Evolutionary conservation across 345 rosid genomes (phyloP).

Genomic region (Arabidopsis suecica): DNA sequence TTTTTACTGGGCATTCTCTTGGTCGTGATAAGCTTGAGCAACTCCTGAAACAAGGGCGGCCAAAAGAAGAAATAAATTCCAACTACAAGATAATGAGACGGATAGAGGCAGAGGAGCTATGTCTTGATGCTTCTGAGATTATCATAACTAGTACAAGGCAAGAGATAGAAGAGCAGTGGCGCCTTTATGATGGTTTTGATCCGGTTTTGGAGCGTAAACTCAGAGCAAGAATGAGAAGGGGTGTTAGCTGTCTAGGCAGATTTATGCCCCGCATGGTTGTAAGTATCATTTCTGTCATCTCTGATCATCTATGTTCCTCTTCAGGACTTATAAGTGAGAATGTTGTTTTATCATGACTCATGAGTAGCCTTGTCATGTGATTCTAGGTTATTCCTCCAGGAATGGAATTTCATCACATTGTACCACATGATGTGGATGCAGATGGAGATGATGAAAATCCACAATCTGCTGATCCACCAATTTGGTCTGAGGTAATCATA

Average conservation of each 20-base stretch:
- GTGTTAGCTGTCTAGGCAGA: conserved; percentile 75
- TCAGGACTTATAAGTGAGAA: conserved; percentile 1
- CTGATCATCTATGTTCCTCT: background rate
- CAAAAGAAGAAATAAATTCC: conserved; percentile 67
- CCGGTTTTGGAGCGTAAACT: conserved; percentile 67
- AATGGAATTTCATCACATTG: conserved; percentile 89
- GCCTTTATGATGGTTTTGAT: conserved; percentile 84
- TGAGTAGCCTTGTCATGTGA: conserved; percentile 13
- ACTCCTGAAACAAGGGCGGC: conserved; percentile 72
- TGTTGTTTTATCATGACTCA: background rate
- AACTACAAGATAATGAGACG: conserved; percentile 76
- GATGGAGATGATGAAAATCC: conserved; percentile 75
- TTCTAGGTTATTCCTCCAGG: conserved; percentile 92
- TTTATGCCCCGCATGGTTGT: conserved; percentile 80
- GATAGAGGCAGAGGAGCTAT: conserved; percentile 78
- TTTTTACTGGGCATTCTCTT: conserved; percentile 85
- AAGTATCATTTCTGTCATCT: conserved; percentile 48
- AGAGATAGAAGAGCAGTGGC: conserved; percentile 82
- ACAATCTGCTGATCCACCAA: conserved; percentile 69
- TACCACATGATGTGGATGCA: conserved; percentile 71
- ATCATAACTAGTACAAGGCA: conserved; percentile 78
- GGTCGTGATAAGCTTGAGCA: conserved; percentile 85
- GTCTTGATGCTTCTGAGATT: conserved; percentile 75
- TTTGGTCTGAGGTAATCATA: conserved; percentile 78
- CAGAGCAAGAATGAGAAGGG: conserved; percentile 76